phyloP scores from a whole-genome alignment of 2,329 filamentous ascomycete genomes.

The Neurospora sp. region DNA sequence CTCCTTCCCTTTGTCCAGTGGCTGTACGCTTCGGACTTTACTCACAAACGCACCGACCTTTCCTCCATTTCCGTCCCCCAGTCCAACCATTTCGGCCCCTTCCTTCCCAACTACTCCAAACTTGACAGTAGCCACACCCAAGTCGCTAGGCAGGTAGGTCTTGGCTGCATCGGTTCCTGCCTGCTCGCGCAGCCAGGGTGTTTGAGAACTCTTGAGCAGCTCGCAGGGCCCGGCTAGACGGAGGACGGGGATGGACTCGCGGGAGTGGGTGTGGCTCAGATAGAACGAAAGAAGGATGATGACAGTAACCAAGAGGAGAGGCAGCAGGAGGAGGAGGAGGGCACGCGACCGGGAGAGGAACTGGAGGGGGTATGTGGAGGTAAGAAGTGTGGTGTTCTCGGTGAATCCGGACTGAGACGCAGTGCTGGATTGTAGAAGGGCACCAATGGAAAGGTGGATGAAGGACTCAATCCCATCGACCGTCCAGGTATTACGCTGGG shows the following conservation, averaged over 20 bases:
- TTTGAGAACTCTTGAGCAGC: constrained; percentile 15
- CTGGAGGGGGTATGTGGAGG: neutral
- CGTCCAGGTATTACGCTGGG: constrained; percentile 13
- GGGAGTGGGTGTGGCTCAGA: constrained; percentile 1
- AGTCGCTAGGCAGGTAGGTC: constrained; percentile 11
- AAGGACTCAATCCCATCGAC: constrained; percentile 10
- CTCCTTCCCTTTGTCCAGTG: neutral
- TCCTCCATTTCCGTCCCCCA: neutral
- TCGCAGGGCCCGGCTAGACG: constrained; percentile 8
- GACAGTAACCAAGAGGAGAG: constrained; percentile 1
- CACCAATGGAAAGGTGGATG: constrained; percentile 14
- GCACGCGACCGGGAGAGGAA: constrained; percentile 7
- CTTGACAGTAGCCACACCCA: constrained; percentile 7
- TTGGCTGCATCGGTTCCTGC: constrained; percentile 12
- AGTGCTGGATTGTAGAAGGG: constrained; percentile 11
- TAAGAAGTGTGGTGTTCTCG: neutral
- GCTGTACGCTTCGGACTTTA: neutral
- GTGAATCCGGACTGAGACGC: neutral
- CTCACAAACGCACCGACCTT: neutral
- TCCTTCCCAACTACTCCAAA: constrained; percentile 11
- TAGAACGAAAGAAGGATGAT: neutral
- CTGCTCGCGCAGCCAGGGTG: constrained; percentile 7
- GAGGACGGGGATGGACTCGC: constrained; percentile 12
- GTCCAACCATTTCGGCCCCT: constrained; percentile 1
- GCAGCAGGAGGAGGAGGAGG: constrained; percentile 10